Base-by-base conservation (phyloP, 2,329 filamentous ascomycete species). In the Nigrospora osmanthi region DNA sequence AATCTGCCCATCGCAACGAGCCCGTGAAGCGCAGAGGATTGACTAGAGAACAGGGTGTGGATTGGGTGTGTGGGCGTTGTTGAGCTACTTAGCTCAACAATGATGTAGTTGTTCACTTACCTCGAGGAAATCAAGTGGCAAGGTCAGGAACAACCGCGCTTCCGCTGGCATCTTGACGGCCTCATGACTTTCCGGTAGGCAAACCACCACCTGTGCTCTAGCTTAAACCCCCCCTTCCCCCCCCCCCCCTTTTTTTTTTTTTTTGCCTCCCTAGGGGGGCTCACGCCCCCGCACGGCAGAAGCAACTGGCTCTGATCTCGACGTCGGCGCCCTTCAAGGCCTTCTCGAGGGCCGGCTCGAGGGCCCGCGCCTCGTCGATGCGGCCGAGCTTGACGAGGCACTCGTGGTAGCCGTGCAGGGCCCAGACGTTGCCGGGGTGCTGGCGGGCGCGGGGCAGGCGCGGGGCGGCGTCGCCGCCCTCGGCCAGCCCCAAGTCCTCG, bases 381-480 rank as follows among this genome's bases (percentile, higher is more conserved):
- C 70, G 63, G 0, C 76, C 79, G 13, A 84, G 58, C 48, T 67
- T 76, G 4, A 71, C 51, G 40, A 89, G 58, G 56, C 85, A 87
- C 62, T 89, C 85, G 50, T 87, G 75, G 51, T 81, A 84, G 0
- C 85, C 86, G 53, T 87, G 82, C 49, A 89, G 60, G 5, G 83
- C 76, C 86, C 85, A 89, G 0, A 89, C 78, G 51, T 90, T 89
- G 40, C 82, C 82, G 7, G 76, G 81, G 60, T 89, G 85, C 49
- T 78, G 76, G 41, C 79, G 67, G 1, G 83, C 76, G 16, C 85
- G 70, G 0, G 83, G 80, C 35, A 36, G 35, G 7, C 23, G 23
- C 6, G 23, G 23, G 45, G 76, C 71, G 13, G 34, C 6, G 4
- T 16, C 34, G 34, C 34, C 34, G 34, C 34, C 34, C 6, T 6